These are phyloP conservation scores for Liriodendron chinense DNA, from an alignment of 164 flowering plant species.

Conservation along the genomic window DNA sequence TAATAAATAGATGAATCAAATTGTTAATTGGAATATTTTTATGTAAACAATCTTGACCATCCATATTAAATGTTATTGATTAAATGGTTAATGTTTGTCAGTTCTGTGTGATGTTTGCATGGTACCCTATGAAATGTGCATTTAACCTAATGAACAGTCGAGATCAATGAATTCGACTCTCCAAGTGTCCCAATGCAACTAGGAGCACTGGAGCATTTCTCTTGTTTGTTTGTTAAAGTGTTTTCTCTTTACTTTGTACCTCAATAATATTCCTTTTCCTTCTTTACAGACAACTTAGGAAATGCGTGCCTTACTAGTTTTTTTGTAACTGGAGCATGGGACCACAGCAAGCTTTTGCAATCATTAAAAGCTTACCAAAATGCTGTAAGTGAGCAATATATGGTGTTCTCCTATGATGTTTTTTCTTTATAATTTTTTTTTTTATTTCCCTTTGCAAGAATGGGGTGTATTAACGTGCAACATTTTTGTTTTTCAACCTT, in stretches of 20 bases:
- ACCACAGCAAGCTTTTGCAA: slow-evolving; percentile 63
- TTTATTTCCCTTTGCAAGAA: not conserved
- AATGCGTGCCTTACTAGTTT: slow-evolving; percentile 87
- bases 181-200: too few relatives aligned
- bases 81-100: too few relatives aligned
- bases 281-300: slow-evolving; percentile 73
- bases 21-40: too few relatives aligned
- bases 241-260: not conserved
- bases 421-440: not conserved
- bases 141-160: too few relatives aligned
- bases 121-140: too few relatives aligned
- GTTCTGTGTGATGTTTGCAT: too few relatives aligned
- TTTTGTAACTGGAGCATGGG: slow-evolving; percentile 89
- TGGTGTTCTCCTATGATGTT: not conserved
- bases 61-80: too few relatives aligned
- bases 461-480: not conserved
- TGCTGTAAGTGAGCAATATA: slow-evolving; percentile 53
- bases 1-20: too few relatives aligned
- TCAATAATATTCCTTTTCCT: slow-evolving; percentile 3
- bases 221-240: not conserved
- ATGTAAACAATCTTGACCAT: too few relatives aligned
- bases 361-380: slow-evolving; percentile 87
- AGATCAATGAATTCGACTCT: too few relatives aligned
- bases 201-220: not conserved
- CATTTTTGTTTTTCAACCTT: not conserved